Base-by-base conservation (phyloP, 768 basidiomycete genomes). In the Tricholoma saponaceum region DNA sequence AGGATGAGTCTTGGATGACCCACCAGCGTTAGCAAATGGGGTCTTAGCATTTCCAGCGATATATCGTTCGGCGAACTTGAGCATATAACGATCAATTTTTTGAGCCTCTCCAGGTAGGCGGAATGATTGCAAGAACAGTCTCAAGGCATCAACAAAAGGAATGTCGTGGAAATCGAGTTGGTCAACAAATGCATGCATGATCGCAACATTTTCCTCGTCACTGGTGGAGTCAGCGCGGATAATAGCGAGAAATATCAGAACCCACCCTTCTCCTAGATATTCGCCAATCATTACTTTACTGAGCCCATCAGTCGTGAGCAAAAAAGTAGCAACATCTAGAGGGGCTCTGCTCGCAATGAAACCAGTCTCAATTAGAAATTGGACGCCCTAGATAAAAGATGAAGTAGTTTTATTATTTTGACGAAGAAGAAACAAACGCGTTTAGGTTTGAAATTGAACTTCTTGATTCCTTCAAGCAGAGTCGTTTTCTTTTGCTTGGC, bases 371-470 rank as follows among this genome's bases (percentile, higher is more conserved):
- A 93, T 70, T 59, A 98, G 79, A 70, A 92, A 98, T 75, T 89
- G 79, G 52, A 98, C 79, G 14, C 97, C 97, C 94, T 96, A 56
- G 20, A 6, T 35, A 41, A 23, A 53, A 22, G 25, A 60, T 55
- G 28, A 61, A 54, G 49, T 4, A 2, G 54, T 23, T 43, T 41
- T 44, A 32, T 54, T 58, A n/a, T 32, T 20, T 6, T 10, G 8
- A 30, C 8, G 18, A 33, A 28, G 35, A 32, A 18, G 14, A 53
- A 25, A 68, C 87, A 47, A 66, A 95, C 95, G 63, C 87, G 83
- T 74, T 98, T 98, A n/a, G 96, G 95, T 74, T 97, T 98, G 79
- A 89, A 94, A 70, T 98, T 98, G 74, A 99, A 99, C 72, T 93
- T 94, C 72, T 90, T 95, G 72, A 98, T 90, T 25, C 97, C 97